Base-by-base conservation (phyloP, 371 early-diverging fungal genomes). In the Zychaea mexicana region DNA sequence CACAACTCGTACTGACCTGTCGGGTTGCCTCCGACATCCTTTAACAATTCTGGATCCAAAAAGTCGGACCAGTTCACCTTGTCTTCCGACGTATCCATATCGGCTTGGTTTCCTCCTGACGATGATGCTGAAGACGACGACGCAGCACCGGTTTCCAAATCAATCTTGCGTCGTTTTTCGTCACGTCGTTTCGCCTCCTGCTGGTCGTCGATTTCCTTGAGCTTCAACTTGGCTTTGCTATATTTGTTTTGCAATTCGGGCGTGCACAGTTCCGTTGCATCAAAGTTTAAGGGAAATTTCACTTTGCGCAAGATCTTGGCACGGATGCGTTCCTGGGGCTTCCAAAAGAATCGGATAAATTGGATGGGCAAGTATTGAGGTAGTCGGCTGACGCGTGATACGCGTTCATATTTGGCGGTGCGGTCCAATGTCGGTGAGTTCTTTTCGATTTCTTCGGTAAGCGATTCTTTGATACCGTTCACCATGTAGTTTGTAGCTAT, bases 321-420 rank as follows among this genome's bases (percentile, higher is more conserved):
- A 53, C 91, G 92, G n/a, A 93, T 85, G 39, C 84, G 78, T 67
- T 92, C 92, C 22, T 86, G 76, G 0, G 91, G 80, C 67, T 97
- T 96, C 99, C 99, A 98, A 77, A 92, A 97, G 81, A 98, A 97
- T 24, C 99, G 88, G 36, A 96, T 92, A 75, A 95, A 97, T 63
- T 94, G 90, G 19, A 97, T 77, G 0, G 96, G 89, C 60, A 99
- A 71, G 70, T 98, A 98, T 15, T 82, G 72, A 1, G 99, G 99
- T 32, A 98, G 74, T 4, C 97, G 88, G 13, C 85, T 86, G 22
- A 99, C 88, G 39, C 86, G 81, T 38, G 89, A 87, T 6, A 77
- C 86, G 60, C 94, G 92, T 54, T 84, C 85, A 68, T 96, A 98
- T 47, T 79, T 76, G 5, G 97, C 96, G 12, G 86, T 84, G 10